A percentile compares a stretch with the other conserved stretches of the same genome.
These are phyloP conservation scores for Achaetomium macrosporum DNA, from an alignment of 2,329 filamentous ascomycete species.

Conservation along the genomic window DNA sequence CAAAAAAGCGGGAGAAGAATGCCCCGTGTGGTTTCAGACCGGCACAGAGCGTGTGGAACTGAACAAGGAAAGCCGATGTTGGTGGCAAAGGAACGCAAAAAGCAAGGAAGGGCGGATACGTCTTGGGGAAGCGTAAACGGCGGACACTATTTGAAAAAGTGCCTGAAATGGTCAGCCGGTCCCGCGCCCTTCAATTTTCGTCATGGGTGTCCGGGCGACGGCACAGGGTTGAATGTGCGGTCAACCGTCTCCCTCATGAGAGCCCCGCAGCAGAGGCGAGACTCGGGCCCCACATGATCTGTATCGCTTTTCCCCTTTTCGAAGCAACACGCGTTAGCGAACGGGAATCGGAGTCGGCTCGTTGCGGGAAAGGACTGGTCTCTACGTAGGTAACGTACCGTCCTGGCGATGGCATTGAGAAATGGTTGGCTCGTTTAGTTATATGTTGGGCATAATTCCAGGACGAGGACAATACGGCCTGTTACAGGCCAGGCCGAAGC, in stretches of 20 bases:
- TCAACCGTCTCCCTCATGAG: neutral
- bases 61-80: neutral
- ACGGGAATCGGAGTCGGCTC: neutral
- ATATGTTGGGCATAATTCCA: too few relatives aligned
- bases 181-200: slow-evolving; percentile 18
- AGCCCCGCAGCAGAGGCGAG: slow-evolving; percentile 7
- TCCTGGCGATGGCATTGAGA: too few relatives aligned
- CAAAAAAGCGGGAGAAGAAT: neutral
- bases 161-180: slow-evolving; percentile 16
- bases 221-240: slow-evolving; percentile 8
- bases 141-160: slow-evolving; percentile 6
- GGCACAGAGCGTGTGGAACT: neutral
- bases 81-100: slow-evolving; percentile 6
- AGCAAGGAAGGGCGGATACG: neutral
- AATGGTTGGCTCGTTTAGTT: too few relatives aligned
- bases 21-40: neutral
- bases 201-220: slow-evolving; percentile 14
- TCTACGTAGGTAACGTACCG: too few relatives aligned
- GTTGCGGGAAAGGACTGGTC: too few relatives aligned
- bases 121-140: neutral
- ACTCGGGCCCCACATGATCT: neutral
- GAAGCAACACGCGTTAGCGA: neutral
- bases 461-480: neutral
- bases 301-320: too few relatives aligned
- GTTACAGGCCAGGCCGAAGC: neutral